These are phyloP conservation scores for Daldinia concentrica DNA, from an alignment of 495 filamentous ascomycete species.

Conservation along the genomic window DNA sequence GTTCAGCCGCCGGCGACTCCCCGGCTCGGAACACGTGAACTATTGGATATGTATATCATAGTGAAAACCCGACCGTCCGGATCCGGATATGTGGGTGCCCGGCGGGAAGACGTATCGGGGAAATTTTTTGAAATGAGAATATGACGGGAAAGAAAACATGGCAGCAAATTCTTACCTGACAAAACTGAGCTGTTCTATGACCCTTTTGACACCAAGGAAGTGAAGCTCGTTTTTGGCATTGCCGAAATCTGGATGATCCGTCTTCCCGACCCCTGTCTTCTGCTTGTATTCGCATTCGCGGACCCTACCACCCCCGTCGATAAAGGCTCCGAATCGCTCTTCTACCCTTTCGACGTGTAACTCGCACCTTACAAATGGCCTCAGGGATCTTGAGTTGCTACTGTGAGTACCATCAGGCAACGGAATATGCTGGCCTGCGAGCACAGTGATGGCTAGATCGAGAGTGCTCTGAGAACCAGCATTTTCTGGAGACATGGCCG, in stretches of 20 bases:
- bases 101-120: conserved; percentile 7
- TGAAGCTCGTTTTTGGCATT: conserved; percentile 43
- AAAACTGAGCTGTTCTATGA: conserved; percentile 59
- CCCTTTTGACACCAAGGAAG: conserved; percentile 51
- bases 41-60: conserved; percentile 19
- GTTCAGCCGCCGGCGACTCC: conserved; percentile 33
- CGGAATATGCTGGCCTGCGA: conserved; percentile 57
- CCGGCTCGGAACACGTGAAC: conserved; percentile 20
- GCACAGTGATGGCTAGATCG: conserved; percentile 55
- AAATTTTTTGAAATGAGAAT: conserved; percentile 11
- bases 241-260: conserved; percentile 56
- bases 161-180: conserved; percentile 52
- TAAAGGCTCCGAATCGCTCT: conserved; percentile 41
- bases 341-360: conserved; percentile 75
- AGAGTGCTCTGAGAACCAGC: conserved; percentile 43
- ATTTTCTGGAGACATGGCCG: background rate
- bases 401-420: conserved; percentile 46
- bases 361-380: conserved; percentile 73
- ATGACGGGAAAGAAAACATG: background rate
- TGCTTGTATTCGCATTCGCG: conserved; percentile 46
- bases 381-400: conserved; percentile 43
- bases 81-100: conserved; percentile 29
- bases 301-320: conserved; percentile 23
- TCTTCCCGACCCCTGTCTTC: conserved; percentile 47
- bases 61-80: conserved; percentile 29